Conservation (phyloP, 192 early-diverging fungal genomes). For the Coemansia sp. region DNA sequence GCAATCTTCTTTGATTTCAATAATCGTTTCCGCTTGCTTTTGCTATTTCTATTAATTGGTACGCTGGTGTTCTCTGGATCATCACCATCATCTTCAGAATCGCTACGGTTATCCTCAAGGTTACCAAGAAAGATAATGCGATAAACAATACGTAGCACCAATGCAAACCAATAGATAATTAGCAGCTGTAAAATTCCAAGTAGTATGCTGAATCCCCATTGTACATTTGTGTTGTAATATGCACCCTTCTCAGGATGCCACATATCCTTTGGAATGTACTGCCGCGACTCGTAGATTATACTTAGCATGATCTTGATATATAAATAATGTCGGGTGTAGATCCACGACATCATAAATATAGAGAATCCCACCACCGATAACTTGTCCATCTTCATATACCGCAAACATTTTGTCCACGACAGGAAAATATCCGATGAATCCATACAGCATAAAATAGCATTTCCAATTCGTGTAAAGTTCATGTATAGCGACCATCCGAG, state of each 20-base stretch:
- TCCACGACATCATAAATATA: constrained; percentile 68
- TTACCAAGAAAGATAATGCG: constrained; percentile 57
- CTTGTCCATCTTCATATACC: constrained; percentile 63
- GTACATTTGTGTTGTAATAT: constrained; percentile 22
- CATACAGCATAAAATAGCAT: constrained; percentile 73
- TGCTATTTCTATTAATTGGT: not conserved
- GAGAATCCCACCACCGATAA: constrained; percentile 65
- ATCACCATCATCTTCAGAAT: constrained; percentile 57
- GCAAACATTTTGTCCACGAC: constrained; percentile 72
- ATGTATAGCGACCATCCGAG: constrained; percentile 63
- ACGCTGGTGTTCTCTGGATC: not conserved
- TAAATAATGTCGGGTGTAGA: constrained; percentile 72
- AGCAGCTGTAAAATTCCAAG: constrained; percentile 58
- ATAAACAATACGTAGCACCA: constrained; percentile 65
- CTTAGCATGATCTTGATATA: constrained; percentile 65
- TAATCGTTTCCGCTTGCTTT: not conserved
- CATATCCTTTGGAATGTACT: constrained; percentile 4
- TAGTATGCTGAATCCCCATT: constrained; percentile 19
- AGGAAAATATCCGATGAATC: constrained; percentile 80
- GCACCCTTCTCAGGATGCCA: constrained; percentile 32
- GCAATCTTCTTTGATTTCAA: not conserved
- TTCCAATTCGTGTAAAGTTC: constrained; percentile 77
- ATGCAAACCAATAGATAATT: constrained; percentile 67
- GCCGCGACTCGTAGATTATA: constrained; percentile 56
- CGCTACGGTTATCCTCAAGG: constrained; percentile 67